Base-by-base conservation (phyloP, 108 stramenopile species). In the Chaetoceros tenuissimus region DNA sequence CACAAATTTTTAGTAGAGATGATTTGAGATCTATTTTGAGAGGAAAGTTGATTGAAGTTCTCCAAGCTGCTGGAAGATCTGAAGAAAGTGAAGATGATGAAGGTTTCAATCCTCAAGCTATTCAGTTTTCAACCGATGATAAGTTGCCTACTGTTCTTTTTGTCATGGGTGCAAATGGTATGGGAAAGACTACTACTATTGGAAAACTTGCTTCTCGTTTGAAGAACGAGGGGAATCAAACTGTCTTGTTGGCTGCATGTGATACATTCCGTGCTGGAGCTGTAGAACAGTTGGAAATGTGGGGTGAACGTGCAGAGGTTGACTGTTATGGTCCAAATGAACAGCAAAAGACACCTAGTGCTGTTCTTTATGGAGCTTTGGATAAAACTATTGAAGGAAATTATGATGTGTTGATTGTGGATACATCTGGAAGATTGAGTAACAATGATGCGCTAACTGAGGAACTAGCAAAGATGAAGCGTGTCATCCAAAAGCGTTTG, bases 191-290 rank as follows among this genome's bases (percentile, higher is more conserved):
- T 18, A 96, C 95, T 1, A 92, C 95, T 25, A 90, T 96, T 47
- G 96, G 94, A n/a, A 97, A 97, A 78, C 57, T 95, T 24, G 94
- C 96, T 5, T 60, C 84, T 66, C 83, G 94, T 19, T 62, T 97
- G 3, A 53, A 69, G 28, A 64, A 60, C 13, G 93, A 96, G 49
- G 82, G 86, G 3, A 74, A 80, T n/a, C 82, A 85, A 61, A 92
- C 76, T 22, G 92, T 95, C 16, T 60, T 96, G 24, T 19, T 97
- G 45, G 94, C 93, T 2, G 94, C 94, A 18, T 94, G 93, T 56
- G 94, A 97, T 74, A 97, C 96, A 22, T 97, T 94, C 59, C 87
- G 96, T 22, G 96, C 96, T 2, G 96, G 93, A 20, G 96, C 96
- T 18, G 94, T 95, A 1, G 92, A 91, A 23, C 96, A 97, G 62